Evolutionary conservation across 1,139 yeast genomes (phyloP).

Genomic region (Schwanniomyces etchellsii): DNA sequence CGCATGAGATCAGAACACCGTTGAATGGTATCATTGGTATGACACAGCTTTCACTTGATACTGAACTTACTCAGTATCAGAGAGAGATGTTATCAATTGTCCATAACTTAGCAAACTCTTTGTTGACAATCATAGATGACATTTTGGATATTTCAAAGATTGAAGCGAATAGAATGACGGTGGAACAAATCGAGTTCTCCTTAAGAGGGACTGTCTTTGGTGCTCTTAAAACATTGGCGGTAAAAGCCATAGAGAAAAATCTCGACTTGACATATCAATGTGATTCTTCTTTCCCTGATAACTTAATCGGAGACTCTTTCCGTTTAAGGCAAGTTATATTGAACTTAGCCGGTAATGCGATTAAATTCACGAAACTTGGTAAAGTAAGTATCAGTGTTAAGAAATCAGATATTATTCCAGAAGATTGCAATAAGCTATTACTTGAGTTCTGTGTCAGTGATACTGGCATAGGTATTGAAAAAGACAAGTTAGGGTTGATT

Average conservation of each 20-base stretch:
- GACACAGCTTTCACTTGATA: conserved; percentile 84
- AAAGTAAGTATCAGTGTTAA: conserved; percentile 63
- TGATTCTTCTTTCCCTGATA: conserved; percentile 82
- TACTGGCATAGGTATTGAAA: conserved; percentile 85
- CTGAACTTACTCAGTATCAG: conserved; percentile 82
- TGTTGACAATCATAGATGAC: conserved; percentile 81
- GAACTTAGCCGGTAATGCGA: conserved; percentile 83
- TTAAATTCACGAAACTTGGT: conserved; percentile 77
- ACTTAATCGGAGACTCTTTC: conserved; percentile 80
- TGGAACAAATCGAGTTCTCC: conserved; percentile 81
- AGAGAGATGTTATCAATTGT: conserved; percentile 86
- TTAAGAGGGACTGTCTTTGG: conserved; percentile 84
- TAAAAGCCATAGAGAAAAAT: conserved; percentile 81
- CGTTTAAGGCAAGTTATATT: conserved; percentile 79
- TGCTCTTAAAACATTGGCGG: conserved; percentile 81
- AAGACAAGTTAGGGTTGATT: conserved; percentile 74
- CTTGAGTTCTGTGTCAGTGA: conserved; percentile 83
- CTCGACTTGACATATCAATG: conserved; percentile 75
- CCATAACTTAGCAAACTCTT: conserved; percentile 77
- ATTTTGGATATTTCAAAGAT: conserved; percentile 86
- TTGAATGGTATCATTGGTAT: conserved; percentile 91
- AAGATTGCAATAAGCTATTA: conserved; percentile 51
- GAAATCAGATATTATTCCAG: conserved; percentile 39
- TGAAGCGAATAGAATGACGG: conserved; percentile 90
- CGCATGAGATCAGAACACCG: conserved; percentile 89